Percentiles rank a stretch among this genome's conserved stretches.
phyloP scores from a whole-genome alignment of 2,329 filamentous ascomycete genomes.

The Neobulgaria alba region DNA sequence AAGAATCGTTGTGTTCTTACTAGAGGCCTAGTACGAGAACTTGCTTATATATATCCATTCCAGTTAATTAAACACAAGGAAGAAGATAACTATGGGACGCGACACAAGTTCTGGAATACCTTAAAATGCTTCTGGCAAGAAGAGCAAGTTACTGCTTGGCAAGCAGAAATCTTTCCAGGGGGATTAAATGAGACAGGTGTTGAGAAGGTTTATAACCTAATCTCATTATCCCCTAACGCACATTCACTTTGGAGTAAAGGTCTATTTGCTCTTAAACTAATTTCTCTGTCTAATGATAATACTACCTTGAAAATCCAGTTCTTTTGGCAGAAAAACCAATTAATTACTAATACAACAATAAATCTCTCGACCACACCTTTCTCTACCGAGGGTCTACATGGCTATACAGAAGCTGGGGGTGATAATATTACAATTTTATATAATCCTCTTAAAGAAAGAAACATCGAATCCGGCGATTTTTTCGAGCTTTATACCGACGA shows the following conservation, averaged over 20 bases:
- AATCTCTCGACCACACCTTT: slow-evolving; percentile 10
- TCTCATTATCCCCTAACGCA: slow-evolving; percentile 6
- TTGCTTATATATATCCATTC: slow-evolving; percentile 13
- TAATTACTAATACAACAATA: slow-evolving; percentile 5
- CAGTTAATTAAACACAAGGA: slow-evolving; percentile 2
- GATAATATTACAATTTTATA: background rate
- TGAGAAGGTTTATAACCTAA: slow-evolving; percentile 9
- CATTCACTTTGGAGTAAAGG: slow-evolving; percentile 9
- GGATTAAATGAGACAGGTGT: slow-evolving; percentile 4
- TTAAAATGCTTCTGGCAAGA: slow-evolving; percentile 11
- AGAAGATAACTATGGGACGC: slow-evolving; percentile 7
- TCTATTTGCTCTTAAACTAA: slow-evolving; percentile 14
- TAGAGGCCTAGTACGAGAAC: slow-evolving; percentile 1
- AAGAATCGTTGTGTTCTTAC: slow-evolving; percentile 12
- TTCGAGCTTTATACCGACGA: slow-evolving; percentile 10
- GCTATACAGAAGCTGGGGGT: background rate
- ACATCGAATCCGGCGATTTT: slow-evolving; percentile 11
- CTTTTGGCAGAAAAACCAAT: slow-evolving; percentile 15
- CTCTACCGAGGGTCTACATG: slow-evolving; percentile 10
- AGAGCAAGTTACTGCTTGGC: slow-evolving; percentile 13
- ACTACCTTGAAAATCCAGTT: slow-evolving; percentile 12
- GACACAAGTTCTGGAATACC: slow-evolving; percentile 9
- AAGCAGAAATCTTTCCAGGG: slow-evolving; percentile 11
- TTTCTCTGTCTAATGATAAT: slow-evolving; percentile 10
- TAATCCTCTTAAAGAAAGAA: background rate